Conservation (phyloP, 2,329 filamentous ascomycete genomes). For the Colletotrichum sp. region DNA sequence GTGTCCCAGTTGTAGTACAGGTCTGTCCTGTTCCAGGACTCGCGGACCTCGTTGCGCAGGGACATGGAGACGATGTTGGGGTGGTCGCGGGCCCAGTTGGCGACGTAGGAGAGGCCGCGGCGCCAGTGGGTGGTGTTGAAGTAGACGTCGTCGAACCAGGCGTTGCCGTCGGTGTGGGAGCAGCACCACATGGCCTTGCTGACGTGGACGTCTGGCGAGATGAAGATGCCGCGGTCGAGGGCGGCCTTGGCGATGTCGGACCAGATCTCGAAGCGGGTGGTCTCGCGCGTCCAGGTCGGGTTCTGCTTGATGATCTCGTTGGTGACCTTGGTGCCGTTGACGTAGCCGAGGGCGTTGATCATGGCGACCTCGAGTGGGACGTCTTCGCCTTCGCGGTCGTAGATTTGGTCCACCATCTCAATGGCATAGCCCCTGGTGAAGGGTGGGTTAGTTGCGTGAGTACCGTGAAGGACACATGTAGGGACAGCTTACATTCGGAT, state of each 20-base stretch:
- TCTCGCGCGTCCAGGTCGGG: conserved; percentile 55
- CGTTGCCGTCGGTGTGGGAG: conserved; percentile 52
- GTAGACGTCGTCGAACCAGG: conserved; percentile 60
- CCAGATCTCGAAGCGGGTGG: conserved; percentile 55
- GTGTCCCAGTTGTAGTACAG: conserved; percentile 38
- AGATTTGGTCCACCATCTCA: conserved; percentile 59
- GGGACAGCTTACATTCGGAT: conserved; percentile 53
- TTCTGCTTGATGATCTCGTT: conserved; percentile 54
- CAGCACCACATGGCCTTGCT: conserved; percentile 51
- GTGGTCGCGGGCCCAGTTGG: conserved; percentile 43
- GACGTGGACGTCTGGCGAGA: conserved; percentile 46
- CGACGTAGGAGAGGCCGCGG: conserved; percentile 58
- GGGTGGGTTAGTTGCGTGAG: not conserved
- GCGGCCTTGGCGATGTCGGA: conserved; percentile 6
- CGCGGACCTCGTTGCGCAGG: conserved; percentile 63
- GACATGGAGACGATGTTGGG: conserved; percentile 29
- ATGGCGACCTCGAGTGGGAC: conserved; percentile 44
- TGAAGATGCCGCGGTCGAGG: conserved; percentile 35
- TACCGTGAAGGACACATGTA: no score
- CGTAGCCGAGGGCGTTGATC: conserved; percentile 42
- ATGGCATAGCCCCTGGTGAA: conserved; percentile 52
- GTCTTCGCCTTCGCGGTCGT: conserved; percentile 41
- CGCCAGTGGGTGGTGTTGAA: conserved; percentile 61
- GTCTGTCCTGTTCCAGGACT: conserved; percentile 47
- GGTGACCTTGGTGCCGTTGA: conserved; percentile 52